A percentile compares a stretch with the other conserved stretches of the same genome.
Evolutionary conservation across 2,329 filamentous ascomycete genomes (phyloP).

Genomic region (Stachybotrys echinatus): DNA sequence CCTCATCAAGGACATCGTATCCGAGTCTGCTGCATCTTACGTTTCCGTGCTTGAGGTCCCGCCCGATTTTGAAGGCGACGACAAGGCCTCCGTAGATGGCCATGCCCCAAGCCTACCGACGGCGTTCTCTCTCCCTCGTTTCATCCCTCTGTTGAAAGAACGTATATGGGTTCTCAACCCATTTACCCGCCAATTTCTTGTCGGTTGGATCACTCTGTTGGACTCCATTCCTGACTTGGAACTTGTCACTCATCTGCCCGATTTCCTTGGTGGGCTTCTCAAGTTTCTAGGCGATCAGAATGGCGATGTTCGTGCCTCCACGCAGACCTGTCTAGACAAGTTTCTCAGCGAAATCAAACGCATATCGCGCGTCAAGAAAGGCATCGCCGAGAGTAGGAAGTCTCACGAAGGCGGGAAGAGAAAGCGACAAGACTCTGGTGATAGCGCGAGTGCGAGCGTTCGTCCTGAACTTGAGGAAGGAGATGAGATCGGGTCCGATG

Average conservation of each 20-base stretch:
- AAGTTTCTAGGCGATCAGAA: constrained; percentile 91
- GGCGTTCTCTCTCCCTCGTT: constrained; percentile 84
- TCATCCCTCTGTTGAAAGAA: constrained; percentile 91
- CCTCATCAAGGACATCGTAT: constrained; percentile 92
- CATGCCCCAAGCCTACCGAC: constrained; percentile 57
- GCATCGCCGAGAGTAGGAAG: constrained; percentile 80
- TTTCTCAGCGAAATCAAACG: constrained; percentile 93
- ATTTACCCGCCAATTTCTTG: constrained; percentile 89
- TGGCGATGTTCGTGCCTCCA: constrained; percentile 89
- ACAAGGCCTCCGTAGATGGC: constrained; percentile 39
- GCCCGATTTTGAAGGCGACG: constrained; percentile 36
- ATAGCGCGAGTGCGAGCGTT: constrained; percentile 57
- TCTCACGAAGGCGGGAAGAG: constrained; percentile 61
- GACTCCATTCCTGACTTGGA: constrained; percentile 97
- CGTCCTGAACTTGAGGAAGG: constrained; percentile 54
- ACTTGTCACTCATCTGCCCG: constrained; percentile 85
- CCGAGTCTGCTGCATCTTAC: constrained; percentile 91
- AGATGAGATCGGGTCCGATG: constrained; percentile 54
- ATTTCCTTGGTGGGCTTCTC: constrained; percentile 83
- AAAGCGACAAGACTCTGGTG: constrained; percentile 65
- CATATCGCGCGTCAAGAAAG: constrained; percentile 87
- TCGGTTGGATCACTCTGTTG: constrained; percentile 90
- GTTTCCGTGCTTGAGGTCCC: constrained; percentile 76
- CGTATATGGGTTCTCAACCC: constrained; percentile 92
- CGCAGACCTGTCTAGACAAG: constrained; percentile 80